Conservation (phyloP, 2,329 filamentous ascomycete species). For the Amauroascus niger region DNA sequence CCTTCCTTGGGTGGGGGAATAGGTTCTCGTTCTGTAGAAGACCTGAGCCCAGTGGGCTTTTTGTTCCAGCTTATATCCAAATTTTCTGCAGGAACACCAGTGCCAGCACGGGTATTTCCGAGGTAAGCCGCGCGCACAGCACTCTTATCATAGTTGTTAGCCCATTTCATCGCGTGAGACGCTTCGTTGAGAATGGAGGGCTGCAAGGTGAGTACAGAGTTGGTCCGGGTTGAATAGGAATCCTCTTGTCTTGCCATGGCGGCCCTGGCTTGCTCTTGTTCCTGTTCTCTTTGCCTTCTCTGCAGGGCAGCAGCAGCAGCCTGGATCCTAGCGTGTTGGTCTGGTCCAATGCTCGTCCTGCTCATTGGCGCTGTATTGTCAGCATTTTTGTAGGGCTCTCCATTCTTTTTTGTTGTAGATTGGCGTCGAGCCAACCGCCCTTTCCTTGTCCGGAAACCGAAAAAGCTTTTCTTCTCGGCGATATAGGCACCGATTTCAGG, state of each 20-base stretch:
- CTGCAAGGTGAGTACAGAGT: slow-evolving; percentile 80
- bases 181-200: slow-evolving; percentile 76
- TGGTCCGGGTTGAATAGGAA: slow-evolving; percentile 60
- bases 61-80: slow-evolving; percentile 34
- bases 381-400: slow-evolving; percentile 45
- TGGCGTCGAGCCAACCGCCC: slow-evolving; percentile 60
- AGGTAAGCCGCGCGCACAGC: slow-evolving; percentile 79
- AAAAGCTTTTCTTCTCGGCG: slow-evolving; percentile 89
- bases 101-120: slow-evolving; percentile 61
- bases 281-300: slow-evolving; percentile 54
- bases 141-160: slow-evolving; percentile 86
- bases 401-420: slow-evolving; percentile 54
- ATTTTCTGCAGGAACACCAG: slow-evolving; percentile 47
- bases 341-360: slow-evolving; percentile 76
- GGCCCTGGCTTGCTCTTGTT: slow-evolving; percentile 41
- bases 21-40: not conserved
- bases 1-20: slow-evolving; percentile 6
- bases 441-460: slow-evolving; percentile 67
- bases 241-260: slow-evolving; percentile 49
- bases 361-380: slow-evolving; percentile 49
- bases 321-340: slow-evolving; percentile 88
- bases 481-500: slow-evolving; percentile 80
- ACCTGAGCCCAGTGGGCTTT: slow-evolving; percentile 13
- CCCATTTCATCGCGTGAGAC: slow-evolving; percentile 93
- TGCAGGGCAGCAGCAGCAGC: slow-evolving; percentile 79